phyloP scores from a whole-genome alignment of 331 rosid species.

The Spiraea crenata region DNA sequence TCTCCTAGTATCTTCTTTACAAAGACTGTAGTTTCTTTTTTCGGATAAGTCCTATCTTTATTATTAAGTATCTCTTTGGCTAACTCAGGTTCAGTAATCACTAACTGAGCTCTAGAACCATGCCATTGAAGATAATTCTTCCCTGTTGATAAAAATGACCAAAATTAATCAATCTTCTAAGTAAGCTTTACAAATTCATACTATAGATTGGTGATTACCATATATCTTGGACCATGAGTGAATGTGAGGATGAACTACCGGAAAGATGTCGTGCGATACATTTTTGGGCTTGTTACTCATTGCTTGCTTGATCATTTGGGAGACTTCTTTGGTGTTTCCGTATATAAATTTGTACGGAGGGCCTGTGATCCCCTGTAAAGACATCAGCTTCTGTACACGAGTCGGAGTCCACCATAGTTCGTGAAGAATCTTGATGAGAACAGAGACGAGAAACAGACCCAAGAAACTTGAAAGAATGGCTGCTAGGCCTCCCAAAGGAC shows the following conservation, averaged over 20 bases:
- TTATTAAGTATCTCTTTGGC: conserved; percentile 19
- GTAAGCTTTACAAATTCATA: background rate
- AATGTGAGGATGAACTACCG: conserved; percentile 26
- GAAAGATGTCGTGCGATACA: conserved; percentile 27
- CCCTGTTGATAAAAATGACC: conserved; percentile 14
- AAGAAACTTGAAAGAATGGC: background rate
- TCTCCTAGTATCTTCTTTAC: conserved; percentile 22
- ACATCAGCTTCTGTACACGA: conserved; percentile 4
- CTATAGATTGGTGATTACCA: conserved; percentile 1
- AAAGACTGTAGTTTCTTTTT: background rate
- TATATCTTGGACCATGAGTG: conserved; percentile 23
- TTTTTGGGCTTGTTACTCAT: conserved; percentile 17
- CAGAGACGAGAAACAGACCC: too few relatives aligned
- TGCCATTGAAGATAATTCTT: conserved; percentile 25
- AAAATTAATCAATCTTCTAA: background rate
- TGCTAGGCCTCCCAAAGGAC: background rate
- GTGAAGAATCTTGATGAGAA: too few relatives aligned
- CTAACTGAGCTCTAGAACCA: conserved; percentile 12
- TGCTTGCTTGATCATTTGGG: conserved; percentile 21
- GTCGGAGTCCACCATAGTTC: too few relatives aligned
- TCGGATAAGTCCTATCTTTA: conserved; percentile 3
- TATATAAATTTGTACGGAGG: conserved; percentile 31
- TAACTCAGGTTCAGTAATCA: conserved; percentile 18
- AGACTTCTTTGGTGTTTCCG: conserved; percentile 25
- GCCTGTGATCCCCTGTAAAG: conserved; percentile 31